These are phyloP conservation scores for Neonectria sp. DNA, from an alignment of 2,329 filamentous ascomycete species.

Conservation along the genomic window DNA sequence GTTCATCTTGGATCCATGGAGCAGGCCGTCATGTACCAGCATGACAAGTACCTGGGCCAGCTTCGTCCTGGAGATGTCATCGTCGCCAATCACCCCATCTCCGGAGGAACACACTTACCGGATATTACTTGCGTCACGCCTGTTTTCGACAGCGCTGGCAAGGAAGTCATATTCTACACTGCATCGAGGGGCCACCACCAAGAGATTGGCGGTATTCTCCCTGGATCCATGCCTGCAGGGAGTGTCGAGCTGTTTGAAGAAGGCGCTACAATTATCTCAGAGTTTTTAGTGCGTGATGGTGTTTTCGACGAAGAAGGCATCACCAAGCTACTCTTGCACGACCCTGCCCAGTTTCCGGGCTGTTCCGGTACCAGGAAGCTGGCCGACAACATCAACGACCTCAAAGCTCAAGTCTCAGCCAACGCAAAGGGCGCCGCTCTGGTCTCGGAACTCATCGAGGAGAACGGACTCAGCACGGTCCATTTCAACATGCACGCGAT, in stretches of 20 bases:
- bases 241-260: conserved; percentile 72
- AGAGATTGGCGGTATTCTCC: conserved; percentile 81
- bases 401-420: conserved; percentile 89
- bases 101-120: conserved; percentile 57
- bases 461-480: conserved; percentile 80
- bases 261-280: conserved; percentile 74
- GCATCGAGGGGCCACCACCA: conserved; percentile 53
- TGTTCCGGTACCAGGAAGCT: conserved; percentile 86
- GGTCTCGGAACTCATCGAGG: conserved; percentile 79
- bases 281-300: conserved; percentile 82
- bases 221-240: conserved; percentile 87
- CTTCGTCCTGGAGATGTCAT: conserved; percentile 41
- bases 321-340: conserved; percentile 77
- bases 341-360: conserved; percentile 81
- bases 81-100: conserved; percentile 45
- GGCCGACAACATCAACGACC: conserved; percentile 86
- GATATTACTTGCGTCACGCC: conserved; percentile 74
- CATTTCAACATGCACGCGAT: conserved; percentile 69
- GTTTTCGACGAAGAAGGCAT: conserved; percentile 85
- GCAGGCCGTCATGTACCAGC: conserved; percentile 41
- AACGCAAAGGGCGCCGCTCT: conserved; percentile 88
- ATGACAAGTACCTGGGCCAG: conserved; percentile 37
- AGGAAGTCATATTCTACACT: conserved; percentile 47
- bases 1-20: conserved; percentile 43
- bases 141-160: conserved; percentile 53